Evolutionary conservation across 2,329 filamentous ascomycete species (phyloP).

Genomic region (Pseudopithomyces maydicus): DNA sequence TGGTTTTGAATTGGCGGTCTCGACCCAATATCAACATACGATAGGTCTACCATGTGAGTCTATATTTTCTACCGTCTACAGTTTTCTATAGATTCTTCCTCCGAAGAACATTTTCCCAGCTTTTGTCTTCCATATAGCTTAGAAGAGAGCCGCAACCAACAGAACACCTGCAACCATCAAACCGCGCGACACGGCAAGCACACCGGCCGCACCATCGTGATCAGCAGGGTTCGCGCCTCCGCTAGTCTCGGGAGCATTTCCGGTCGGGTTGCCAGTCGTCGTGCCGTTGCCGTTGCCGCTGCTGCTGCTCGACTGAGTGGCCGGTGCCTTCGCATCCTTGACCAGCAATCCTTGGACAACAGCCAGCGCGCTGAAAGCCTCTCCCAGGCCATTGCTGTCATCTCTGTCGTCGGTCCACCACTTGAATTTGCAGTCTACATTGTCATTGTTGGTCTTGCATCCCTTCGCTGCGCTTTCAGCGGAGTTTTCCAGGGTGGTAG

Average conservation of each 20-base stretch:
- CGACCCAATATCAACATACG: too few species aligned
- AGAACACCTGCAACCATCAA: neutral
- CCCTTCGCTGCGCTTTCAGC: conserved; percentile 25
- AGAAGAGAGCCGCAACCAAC: neutral
- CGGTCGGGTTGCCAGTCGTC: neutral
- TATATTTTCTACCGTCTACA: too few species aligned
- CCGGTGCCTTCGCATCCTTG: conserved; percentile 13
- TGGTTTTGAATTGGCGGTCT: too few species aligned
- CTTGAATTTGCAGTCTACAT: conserved; percentile 16
- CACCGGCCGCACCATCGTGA: neutral
- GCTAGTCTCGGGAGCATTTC: neutral
- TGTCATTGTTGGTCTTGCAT: conserved; percentile 15
- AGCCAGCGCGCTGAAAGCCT: conserved; percentile 25
- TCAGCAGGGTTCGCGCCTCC: neutral
- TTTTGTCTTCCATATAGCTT: neutral
- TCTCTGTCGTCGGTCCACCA: conserved; percentile 16
- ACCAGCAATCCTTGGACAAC: conserved; percentile 31
- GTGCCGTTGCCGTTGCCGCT: neutral
- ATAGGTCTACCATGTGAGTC: too few species aligned
- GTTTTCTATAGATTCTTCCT: too few species aligned
- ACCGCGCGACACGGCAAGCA: neutral
- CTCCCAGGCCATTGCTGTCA: conserved; percentile 19
- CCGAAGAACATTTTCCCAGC: too few species aligned
- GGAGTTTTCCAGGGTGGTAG: conserved; percentile 21
- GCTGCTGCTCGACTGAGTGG: neutral